Base-by-base conservation (phyloP, 2,329 filamentous ascomycete genomes). In the Colletotrichum higginsianum region DNA sequence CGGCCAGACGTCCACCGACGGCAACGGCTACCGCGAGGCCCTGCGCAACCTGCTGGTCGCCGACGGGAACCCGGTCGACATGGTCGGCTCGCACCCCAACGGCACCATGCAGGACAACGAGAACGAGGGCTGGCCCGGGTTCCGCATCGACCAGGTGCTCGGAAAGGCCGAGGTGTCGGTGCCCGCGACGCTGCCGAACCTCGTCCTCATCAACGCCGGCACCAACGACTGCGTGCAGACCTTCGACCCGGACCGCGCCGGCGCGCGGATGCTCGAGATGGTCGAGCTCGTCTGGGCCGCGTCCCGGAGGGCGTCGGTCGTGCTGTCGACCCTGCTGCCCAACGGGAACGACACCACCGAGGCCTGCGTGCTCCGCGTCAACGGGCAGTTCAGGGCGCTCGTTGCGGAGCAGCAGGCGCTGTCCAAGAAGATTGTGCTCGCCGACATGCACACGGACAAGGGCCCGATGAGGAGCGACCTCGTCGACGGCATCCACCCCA, bases 91-190 rank as follows among this genome's bases (percentile, higher is more conserved):
- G n/a, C 78, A 77, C 40, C 73, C 79, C 21, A 74, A 76, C 56
- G 84, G 84, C 49, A 77, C 73, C 67, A 85, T 86, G 83, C 46
- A 23, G 26, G 78, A 84, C 75, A 82, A 83, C 74, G 80, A 84
- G 15, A 80, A 84, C 73, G 85, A 87, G 74, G 85, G 84, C 44
- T 84, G 84, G 80, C 80, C 82, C 0, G 84, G 82, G 30, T 77
- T 78, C 53, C 80, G 82, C 57, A 81, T 87, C 76, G 80, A 80
- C 38, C 72, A 85, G 73, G 80, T 86, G 46, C 70, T 76, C 53
- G 75, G 38, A 38, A 82, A 81, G 68, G 83, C 82, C 30, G 72
- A 73, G 35, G 42, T 21, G 4, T 78, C 80, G 1, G 79, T 84
- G 5, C 78, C 78, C 1, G 26, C 70, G 2, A 76, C 75, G 38